These are phyloP conservation scores for Emericellopsis atlantica DNA, from an alignment of 2,329 filamentous ascomycete species.

Conservation along the genomic window DNA sequence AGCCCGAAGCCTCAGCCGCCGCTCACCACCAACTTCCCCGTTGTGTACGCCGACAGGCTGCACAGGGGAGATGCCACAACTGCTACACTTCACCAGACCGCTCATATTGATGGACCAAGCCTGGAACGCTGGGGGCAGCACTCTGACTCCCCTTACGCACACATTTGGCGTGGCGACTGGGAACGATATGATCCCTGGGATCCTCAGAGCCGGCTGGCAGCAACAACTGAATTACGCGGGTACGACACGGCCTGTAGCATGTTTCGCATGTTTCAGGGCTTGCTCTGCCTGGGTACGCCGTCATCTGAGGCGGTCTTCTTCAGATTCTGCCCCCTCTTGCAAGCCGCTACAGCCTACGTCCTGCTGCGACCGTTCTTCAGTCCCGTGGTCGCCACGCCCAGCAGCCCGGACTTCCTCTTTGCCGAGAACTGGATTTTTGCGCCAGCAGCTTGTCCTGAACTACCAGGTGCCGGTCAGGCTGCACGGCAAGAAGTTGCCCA, in stretches of 20 bases:
- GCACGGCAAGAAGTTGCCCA: conserved; percentile 56
- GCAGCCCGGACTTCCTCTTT: conserved; percentile 20
- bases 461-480: conserved; percentile 58
- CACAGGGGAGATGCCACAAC: conserved; percentile 61
- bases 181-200: conserved; percentile 69
- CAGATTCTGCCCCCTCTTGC: conserved; percentile 58
- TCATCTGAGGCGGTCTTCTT: conserved; percentile 56
- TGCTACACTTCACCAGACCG: conserved; percentile 29
- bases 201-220: conserved; percentile 47
- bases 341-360: conserved; percentile 60
- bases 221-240: conserved; percentile 43
- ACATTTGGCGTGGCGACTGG: conserved; percentile 66
- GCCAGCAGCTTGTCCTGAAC: conserved; percentile 22
- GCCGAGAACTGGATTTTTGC: conserved; percentile 41
- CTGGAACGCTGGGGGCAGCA: conserved; percentile 62
- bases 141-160: conserved; percentile 60
- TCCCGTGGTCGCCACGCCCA: conserved; percentile 13
- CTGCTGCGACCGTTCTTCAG: conserved; percentile 65
- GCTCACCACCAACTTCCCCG: conserved; percentile 1
- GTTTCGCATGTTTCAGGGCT: conserved; percentile 70
- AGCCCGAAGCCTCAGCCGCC: not conserved
- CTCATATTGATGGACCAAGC: conserved; percentile 57
- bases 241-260: conserved; percentile 63
- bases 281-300: conserved; percentile 53
- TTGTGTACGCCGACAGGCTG: conserved; percentile 55